Evolutionary conservation across 1,284 basidiomycete species (phyloP), one percentile per base, ranked within the genome.

Genomic region (Microbotryum saponariae): DNA sequence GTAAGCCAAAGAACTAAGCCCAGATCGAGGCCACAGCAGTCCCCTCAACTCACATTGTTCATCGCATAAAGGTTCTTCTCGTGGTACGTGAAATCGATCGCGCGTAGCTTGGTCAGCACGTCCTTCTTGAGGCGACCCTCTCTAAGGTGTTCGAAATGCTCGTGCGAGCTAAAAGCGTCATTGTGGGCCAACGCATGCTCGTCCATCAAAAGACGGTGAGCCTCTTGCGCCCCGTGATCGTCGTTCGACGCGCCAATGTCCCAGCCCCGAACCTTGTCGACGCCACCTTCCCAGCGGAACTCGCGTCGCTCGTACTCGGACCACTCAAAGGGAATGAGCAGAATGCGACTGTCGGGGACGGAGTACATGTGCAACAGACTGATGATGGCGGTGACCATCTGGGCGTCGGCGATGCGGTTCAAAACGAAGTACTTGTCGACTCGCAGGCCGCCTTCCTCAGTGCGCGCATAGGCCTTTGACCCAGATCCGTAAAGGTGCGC

Each of bases 21-120:
- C 5, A 7, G 6, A 23, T 50, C 8, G 5, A 51, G 33, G 48
- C 45, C 3, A 31, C 33, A 23, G 33, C 6, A 18, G 37, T 42
- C 37, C 14, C 14, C 37, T 4, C 37, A 29, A 67, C 72, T 60
- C 50, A 73, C 73, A 52, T 74, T 74, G 62, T 74, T 74, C 67
- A 74, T 74, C 9, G 72, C 73, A 62, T 74, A 74, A 10, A 73
- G 64, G 56, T 74, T 74, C 66, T 74, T 74, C 54, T 71, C 68
- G 59, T 74, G 72, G 44, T 68, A 71, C 50, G 67, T 72, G 12
- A 67, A 74, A 58, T 74, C 73, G 60, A 74, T 64, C 10, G 72
- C 73, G 25, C 72, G 64, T 27, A 73, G 65, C 27, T 65, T 61
- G 7, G 64, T 66, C 7, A 71, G 61, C 23, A 58, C 60, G 29